phyloP scores from a whole-genome alignment of 2,329 filamentous ascomycete species.

The Thermomyces lanuginosus region DNA sequence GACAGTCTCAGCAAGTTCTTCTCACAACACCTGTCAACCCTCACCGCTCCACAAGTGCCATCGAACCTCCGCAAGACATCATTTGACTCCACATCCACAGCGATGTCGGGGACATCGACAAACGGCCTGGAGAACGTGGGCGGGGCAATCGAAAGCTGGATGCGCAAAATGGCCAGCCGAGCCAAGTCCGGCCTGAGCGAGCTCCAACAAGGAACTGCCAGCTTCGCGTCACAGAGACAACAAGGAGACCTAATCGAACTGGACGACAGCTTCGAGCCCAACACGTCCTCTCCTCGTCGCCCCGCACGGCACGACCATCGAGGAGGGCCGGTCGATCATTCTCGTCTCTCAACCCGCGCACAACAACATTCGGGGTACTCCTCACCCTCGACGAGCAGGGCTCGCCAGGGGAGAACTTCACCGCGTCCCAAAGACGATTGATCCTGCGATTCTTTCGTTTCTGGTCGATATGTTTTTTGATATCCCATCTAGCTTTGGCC shows the following conservation, averaged over 20 bases:
- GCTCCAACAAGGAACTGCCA: slow-evolving; percentile 19
- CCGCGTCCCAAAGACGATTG: slow-evolving; percentile 5
- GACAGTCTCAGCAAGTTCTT: slow-evolving; percentile 76
- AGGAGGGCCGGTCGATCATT: no score
- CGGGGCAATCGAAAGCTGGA: slow-evolving; percentile 76
- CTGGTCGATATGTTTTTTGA: not conserved
- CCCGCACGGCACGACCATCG: not conserved
- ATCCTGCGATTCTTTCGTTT: slow-evolving; percentile 1
- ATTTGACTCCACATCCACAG: slow-evolving; percentile 19
- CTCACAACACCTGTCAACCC: slow-evolving; percentile 62
- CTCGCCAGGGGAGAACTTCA: slow-evolving; percentile 2
- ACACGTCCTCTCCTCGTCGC: slow-evolving; percentile 2
- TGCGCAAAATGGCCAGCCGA: slow-evolving; percentile 55
- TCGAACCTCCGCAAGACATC: slow-evolving; percentile 35
- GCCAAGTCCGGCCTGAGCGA: slow-evolving; percentile 26
- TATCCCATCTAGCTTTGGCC: not conserved
- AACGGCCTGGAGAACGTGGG: slow-evolving; percentile 62
- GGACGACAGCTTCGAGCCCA: slow-evolving; percentile 18
- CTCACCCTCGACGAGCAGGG: slow-evolving; percentile 5
- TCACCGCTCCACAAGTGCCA: slow-evolving; percentile 50
- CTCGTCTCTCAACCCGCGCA: not conserved
- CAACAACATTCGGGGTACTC: slow-evolving; percentile 3
- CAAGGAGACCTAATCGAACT: slow-evolving; percentile 30
- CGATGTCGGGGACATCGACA: slow-evolving; percentile 17
- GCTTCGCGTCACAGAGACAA: slow-evolving; percentile 11